phyloP scores from a whole-genome alignment of 2,329 filamentous ascomycete species.

The Colletotrichum sp. region DNA sequence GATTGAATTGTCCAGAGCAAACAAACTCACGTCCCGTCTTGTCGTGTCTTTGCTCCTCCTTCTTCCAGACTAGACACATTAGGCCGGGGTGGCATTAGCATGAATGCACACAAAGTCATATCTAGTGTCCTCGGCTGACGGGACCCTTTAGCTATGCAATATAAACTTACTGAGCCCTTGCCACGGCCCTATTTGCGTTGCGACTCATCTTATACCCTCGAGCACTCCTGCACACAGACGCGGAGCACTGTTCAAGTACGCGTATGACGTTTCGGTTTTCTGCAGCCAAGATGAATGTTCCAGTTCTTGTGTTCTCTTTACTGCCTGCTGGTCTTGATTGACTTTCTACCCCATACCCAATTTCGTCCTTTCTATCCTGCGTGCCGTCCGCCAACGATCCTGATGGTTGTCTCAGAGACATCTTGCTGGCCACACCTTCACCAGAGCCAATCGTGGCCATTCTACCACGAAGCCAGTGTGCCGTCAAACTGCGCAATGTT shows the following conservation, averaged over 20 bases:
- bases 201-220: background rate
- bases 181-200: background rate
- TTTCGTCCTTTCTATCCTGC: conserved; percentile 4
- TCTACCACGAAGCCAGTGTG: background rate
- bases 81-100: background rate
- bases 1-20: background rate
- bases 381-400: background rate
- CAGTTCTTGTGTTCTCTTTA: background rate
- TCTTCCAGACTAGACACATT: background rate
- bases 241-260: conserved; percentile 5
- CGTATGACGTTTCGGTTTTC: conserved; percentile 8
- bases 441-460: background rate
- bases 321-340: background rate
- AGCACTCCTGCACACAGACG: background rate
- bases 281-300: background rate
- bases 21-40: background rate
- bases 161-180: background rate
- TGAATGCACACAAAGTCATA: background rate
- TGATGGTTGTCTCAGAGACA: background rate
- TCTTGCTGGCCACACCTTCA: background rate
- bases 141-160: background rate
- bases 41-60: background rate
- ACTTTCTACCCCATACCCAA: background rate
- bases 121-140: background rate
- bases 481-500: background rate